Conservation (phyloP, 2,329 filamentous ascomycete species). For the Rhynchosporium graminicola region DNA sequence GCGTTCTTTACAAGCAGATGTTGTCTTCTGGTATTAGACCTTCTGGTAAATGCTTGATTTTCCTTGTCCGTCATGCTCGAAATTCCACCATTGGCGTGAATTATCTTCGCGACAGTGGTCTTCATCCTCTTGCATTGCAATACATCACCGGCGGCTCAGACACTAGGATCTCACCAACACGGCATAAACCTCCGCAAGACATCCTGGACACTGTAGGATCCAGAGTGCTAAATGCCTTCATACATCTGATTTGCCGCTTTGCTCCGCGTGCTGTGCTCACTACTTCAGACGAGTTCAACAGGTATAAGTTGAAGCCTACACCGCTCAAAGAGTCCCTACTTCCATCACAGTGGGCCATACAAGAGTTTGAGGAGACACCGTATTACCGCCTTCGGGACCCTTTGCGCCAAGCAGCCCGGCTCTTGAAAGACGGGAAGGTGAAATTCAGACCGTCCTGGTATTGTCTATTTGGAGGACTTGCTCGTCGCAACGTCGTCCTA, state of each 20-base stretch:
- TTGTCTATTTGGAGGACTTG: conserved; percentile 45
- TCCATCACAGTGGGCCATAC: not conserved
- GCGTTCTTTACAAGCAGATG: conserved; percentile 63
- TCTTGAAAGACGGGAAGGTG: conserved; percentile 28
- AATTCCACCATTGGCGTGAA: conserved; percentile 49
- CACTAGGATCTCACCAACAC: conserved; percentile 4
- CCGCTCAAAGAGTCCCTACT: not conserved
- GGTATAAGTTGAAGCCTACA: conserved; percentile 2
- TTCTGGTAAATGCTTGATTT: conserved; percentile 51
- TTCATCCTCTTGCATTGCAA: conserved; percentile 25
- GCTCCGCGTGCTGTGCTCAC: conserved; percentile 16
- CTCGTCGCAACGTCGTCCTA: conserved; percentile 35
- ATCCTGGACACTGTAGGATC: conserved; percentile 35
- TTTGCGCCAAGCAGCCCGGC: conserved; percentile 24
- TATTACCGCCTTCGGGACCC: conserved; percentile 26
- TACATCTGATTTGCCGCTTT: conserved; percentile 50
- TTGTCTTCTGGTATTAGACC: conserved; percentile 50
- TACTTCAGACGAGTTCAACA: not conserved
- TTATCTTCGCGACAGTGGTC: conserved; percentile 52
- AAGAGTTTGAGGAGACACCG: conserved; percentile 16
- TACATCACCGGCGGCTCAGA: conserved; percentile 26
- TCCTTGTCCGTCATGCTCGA: conserved; percentile 56
- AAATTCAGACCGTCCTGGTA: conserved; percentile 45
- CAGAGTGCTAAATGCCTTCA: conserved; percentile 51
- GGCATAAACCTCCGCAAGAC: conserved; percentile 4